Conservation (phyloP, 306 rosid species). For the Clitoria ternatea region DNA sequence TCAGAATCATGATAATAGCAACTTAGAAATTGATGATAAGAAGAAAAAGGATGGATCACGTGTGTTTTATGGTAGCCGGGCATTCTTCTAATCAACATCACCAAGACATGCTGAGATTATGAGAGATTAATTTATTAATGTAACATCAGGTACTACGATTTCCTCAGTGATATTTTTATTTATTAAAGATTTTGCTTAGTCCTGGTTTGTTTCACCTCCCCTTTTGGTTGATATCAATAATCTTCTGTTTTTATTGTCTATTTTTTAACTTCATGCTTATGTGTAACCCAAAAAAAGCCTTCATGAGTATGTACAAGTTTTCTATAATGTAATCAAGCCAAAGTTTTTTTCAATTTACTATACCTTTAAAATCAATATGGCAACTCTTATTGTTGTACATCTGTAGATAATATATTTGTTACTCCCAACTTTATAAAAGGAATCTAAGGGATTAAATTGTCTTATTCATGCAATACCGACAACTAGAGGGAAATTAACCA, state of each 20-base stretch:
- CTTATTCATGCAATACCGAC: no score
- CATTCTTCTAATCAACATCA: conserved; percentile 56
- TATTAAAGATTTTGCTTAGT: conserved; percentile 3
- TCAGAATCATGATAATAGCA: conserved; percentile 37
- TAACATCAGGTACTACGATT: conserved; percentile 22
- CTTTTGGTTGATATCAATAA: not conserved
- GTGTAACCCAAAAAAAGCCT: not conserved
- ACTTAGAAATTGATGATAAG: conserved; percentile 49
- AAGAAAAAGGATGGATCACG: conserved; percentile 77
- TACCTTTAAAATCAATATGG: conserved; percentile 3
- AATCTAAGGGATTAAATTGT: no score
- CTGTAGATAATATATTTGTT: no score
- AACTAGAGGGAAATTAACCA: no score
- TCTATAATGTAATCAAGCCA: conserved; percentile 6
- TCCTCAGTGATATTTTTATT: conserved; percentile 27
- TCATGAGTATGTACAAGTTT: conserved; percentile 5
- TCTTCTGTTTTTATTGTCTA: not conserved
- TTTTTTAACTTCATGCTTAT: not conserved
- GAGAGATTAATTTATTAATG: not conserved
- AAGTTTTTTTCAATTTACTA: conserved; percentile 9
- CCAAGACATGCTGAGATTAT: conserved; percentile 12
- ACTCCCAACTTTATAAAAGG: no score
- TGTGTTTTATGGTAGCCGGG: conserved; percentile 84
- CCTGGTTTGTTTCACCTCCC: not conserved
- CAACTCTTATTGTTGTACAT: no score